phyloP scores from a whole-genome alignment of 1,284 basidiomycete genomes.

The Cerrena zonata region DNA sequence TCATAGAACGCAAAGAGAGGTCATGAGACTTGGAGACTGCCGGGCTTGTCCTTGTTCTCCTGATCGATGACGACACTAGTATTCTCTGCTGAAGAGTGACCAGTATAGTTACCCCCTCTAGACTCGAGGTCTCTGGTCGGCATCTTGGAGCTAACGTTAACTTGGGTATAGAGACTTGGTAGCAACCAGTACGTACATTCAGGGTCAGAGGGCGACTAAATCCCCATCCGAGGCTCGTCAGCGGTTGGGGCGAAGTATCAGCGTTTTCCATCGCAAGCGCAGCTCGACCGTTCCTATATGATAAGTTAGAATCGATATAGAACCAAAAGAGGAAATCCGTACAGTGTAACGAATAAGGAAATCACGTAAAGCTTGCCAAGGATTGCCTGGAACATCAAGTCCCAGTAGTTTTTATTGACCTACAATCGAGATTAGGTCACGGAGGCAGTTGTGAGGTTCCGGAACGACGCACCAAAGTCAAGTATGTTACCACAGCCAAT shows the following conservation, averaged over 20 bases:
- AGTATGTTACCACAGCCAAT: slow-evolving; percentile 21
- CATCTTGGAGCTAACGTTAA: not conserved
- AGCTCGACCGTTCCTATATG: slow-evolving; percentile 2
- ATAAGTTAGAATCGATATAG: not conserved
- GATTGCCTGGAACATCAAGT: slow-evolving; percentile 26
- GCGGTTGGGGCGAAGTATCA: not conserved
- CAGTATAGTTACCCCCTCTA: not conserved
- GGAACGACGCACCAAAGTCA: slow-evolving; percentile 17
- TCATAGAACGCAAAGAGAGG: not conserved
- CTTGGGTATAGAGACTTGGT: not conserved
- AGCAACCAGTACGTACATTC: not conserved
- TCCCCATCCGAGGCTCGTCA: slow-evolving; percentile 4
- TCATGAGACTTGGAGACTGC: not conserved
- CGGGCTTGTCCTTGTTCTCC: not conserved
- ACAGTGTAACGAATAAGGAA: slow-evolving; percentile 29
- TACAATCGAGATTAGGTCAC: slow-evolving; percentile 6
- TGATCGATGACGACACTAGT: not conserved
- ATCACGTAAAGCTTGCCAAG: slow-evolving; percentile 31
- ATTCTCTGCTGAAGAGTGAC: not conserved
- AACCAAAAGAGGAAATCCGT: slow-evolving; percentile 2
- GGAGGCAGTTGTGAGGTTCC: not conserved
- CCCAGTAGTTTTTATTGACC: slow-evolving; percentile 26
- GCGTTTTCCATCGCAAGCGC: not conserved
- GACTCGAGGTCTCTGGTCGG: not conserved
- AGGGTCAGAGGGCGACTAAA: not conserved